These are phyloP conservation scores for Aspergillus ochraceoroseus DNA, from an alignment of 2,329 filamentous ascomycete genomes.

Conservation along the genomic window DNA sequence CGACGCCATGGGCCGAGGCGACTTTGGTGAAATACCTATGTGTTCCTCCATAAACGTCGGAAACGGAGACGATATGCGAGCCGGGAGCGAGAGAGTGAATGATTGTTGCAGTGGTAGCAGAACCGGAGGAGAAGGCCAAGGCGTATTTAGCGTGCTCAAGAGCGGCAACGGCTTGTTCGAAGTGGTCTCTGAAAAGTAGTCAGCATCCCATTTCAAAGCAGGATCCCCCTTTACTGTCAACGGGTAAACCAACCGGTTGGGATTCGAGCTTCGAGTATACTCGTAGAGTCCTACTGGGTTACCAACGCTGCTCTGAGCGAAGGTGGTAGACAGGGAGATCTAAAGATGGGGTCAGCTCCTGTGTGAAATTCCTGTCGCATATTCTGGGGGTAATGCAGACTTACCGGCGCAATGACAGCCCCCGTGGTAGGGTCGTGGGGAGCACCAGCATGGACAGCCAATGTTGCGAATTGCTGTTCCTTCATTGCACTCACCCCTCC, in stretches of 20 bases:
- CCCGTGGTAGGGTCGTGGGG: conserved; percentile 88
- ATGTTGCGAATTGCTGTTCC: conserved; percentile 78
- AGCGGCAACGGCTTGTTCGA: conserved; percentile 83
- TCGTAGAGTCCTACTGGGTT: conserved; percentile 84
- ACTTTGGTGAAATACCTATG: conserved; percentile 99
- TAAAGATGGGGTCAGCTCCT: conserved; percentile 26
- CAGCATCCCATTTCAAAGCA: conserved; percentile 5
- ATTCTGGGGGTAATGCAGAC: conserved; percentile 20
- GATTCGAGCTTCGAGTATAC: conserved; percentile 90
- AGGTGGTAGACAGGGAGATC: conserved; percentile 95
- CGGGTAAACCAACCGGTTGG: conserved; percentile 59
- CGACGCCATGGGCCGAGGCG: conserved; percentile 85
- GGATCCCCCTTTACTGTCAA: too few species aligned
- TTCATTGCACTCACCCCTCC: conserved; percentile 56
- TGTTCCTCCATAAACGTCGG: conserved; percentile 95
- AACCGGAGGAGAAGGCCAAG: conserved; percentile 89
- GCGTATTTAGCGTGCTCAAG: conserved; percentile 90
- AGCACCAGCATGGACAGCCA: conserved; percentile 89
- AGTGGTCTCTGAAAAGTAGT: conserved; percentile 62
- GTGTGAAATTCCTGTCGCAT: background rate
- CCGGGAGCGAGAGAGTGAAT: conserved; percentile 86
- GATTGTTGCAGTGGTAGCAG: conserved; percentile 86
- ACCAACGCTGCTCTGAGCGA: conserved; percentile 83
- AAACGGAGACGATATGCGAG: conserved; percentile 92
- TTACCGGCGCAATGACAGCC: conserved; percentile 81